Evolutionary conservation across 2,329 filamentous ascomycete species (phyloP), one percentile per base, ranked within the genome.

Genomic region (Pestalotiopsis sp.): DNA sequence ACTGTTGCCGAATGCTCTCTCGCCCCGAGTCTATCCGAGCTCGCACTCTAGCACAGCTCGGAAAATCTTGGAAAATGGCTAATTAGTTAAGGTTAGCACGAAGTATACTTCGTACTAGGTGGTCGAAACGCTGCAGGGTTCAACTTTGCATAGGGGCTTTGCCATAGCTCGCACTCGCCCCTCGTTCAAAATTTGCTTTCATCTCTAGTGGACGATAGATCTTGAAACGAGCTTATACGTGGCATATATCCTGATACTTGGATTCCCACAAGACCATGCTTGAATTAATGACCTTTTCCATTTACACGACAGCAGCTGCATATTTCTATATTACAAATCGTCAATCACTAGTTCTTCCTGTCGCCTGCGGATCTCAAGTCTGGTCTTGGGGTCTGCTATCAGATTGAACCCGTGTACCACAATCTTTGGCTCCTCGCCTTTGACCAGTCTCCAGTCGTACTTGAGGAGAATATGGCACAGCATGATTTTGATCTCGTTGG

Each of bases 401-500:
- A 65, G n/a, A 31, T 65, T 65, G 39, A 65, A 55, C 12, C 62
- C 62, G 14, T 52, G 41, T 25, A 74, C 70, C 14, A 65, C 55
- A 13, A 41, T 67, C 49, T 25, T 20, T 1, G 63, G 31, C 68
- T 79, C 77, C 41, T 68, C 65, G 3, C 70, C 73, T 5, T 75
- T 74, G 13, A 77, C 67, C 58, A 76, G 76, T 7, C 73, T 71
- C 73, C 75, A 78, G 64, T 79, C 77, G 65, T 77, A 79, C 71
- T 79, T 78, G 38, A 79, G 70, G 64, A 79, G 68, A 25, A 78
- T 9, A 45, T 73, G 68, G 58, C 74, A 75, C 52, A 75, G 58
- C 45, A 69, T 67, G 31, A 75, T 72, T 75, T 82, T 81, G 12
- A 81, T 74, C 70, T 81, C 76, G 62, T 79, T 78, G 4, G 73